A percentile compares a stretch with the other conserved stretches of the same genome.
Evolutionary conservation across 345 rosid genomes (phyloP).

Genomic region (Melaleuca alternifolia): DNA sequence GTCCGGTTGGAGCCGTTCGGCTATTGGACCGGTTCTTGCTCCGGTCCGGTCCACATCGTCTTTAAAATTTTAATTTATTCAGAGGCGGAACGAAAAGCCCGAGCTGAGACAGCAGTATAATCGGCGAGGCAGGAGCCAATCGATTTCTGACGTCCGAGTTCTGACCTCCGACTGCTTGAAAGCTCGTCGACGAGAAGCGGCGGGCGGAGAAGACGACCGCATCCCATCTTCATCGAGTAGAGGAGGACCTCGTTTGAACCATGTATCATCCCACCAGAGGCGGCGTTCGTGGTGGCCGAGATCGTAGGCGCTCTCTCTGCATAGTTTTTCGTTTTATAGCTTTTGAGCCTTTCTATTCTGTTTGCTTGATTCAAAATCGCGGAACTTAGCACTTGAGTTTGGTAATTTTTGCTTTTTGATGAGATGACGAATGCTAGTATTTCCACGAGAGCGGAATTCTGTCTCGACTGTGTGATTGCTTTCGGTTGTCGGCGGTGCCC

Average conservation of each 20-base stretch:
- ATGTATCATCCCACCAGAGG: constrained; percentile 99
- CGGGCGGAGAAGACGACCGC: background rate
- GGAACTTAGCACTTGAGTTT: background rate
- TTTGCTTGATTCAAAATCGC: background rate
- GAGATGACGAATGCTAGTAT: background rate
- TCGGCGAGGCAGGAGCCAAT: too few species aligned
- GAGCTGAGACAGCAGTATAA: too few species aligned
- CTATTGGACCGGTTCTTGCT: background rate
- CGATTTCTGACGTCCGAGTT: background rate
- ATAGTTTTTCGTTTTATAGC: background rate
- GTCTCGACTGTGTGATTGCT: background rate
- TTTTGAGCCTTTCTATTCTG: background rate
- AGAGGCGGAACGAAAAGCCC: background rate
- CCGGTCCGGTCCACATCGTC: background rate
- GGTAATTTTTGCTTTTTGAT: background rate
- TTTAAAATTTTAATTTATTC: too few species aligned
- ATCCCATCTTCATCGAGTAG: background rate
- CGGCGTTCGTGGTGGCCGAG: constrained; percentile 99
- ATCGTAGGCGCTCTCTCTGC: constrained; percentile 43
- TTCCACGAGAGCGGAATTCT: background rate
- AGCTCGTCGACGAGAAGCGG: background rate
- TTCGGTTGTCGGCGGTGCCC: background rate
- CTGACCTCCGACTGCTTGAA: background rate
- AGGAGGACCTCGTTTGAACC: background rate
- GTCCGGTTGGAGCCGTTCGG: background rate